Evolutionary conservation across 1,139 yeast genomes (phyloP).

Genomic region (Geotrichum candidum): DNA sequence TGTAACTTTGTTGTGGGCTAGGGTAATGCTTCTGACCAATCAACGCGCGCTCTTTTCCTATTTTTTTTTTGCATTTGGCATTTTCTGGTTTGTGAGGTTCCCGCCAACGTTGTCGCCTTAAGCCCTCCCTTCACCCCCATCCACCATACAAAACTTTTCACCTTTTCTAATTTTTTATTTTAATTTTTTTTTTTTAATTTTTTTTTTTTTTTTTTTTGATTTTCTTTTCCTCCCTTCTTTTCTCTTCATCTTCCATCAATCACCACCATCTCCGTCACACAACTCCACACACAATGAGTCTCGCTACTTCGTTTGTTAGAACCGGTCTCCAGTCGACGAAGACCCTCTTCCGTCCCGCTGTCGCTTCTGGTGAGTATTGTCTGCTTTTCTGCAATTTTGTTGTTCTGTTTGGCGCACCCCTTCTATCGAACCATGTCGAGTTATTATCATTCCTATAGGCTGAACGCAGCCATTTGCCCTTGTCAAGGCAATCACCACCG

Average conservation of each 20-base stretch:
- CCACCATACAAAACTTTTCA: neutral
- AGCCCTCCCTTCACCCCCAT: too few species aligned
- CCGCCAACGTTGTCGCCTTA: neutral
- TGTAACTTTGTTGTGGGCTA: neutral
- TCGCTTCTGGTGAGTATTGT: constrained; percentile 16
- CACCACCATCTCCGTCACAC: neutral
- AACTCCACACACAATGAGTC: constrained; percentile 12
- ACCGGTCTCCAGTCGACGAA: constrained; percentile 16
- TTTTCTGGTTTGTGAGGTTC: neutral
- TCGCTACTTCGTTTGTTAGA: constrained; percentile 18
- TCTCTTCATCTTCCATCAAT: neutral
- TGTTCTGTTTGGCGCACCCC: neutral
- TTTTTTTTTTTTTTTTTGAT: neutral
- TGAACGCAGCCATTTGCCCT: neutral
- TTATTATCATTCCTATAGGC: neutral
- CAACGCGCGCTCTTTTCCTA: neutral
- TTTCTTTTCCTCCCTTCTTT: neutral
- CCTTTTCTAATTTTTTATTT: neutral
- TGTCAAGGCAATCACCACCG: neutral
- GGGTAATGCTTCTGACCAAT: neutral
- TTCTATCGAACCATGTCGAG: neutral
- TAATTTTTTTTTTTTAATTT: neutral
- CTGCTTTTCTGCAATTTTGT: neutral
- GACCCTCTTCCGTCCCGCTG: constrained; percentile 16
- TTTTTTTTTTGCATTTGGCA: neutral